A percentile compares a stretch with the other conserved stretches of the same genome.
phyloP scores from a whole-genome alignment of 768 basidiomycete species.

The Kwoniella mangroviensis region DNA sequence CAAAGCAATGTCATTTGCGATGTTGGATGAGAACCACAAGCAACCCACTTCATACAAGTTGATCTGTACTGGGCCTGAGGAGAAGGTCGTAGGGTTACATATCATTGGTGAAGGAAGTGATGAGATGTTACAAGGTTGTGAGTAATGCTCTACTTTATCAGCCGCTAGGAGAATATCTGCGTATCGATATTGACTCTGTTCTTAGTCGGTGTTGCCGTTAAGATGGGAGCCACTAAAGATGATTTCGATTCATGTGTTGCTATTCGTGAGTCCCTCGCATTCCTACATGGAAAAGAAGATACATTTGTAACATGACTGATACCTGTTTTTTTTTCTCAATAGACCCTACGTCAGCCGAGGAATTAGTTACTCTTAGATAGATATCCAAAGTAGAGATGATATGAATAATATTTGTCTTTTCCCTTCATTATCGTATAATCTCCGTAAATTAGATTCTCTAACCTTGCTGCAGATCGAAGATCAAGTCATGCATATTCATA shows the following conservation, averaged over 20 bases:
- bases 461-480: no score
- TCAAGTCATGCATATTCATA: no score
- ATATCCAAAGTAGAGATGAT: neutral
- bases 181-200: neutral
- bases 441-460: no score
- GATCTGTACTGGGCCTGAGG: conserved; percentile 81
- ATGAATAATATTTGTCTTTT: no score
- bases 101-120: conserved; percentile 90
- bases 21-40: conserved; percentile 86
- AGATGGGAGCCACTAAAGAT: conserved; percentile 72
- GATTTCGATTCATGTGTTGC: conserved; percentile 57
- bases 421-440: no score
- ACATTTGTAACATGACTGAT: neutral
- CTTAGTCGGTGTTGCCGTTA: conserved; percentile 78
- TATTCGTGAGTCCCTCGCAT: conserved; percentile 47
- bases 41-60: conserved; percentile 95
- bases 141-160: conserved; percentile 27
- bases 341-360: conserved; percentile 58
- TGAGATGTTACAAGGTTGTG: conserved; percentile 91
- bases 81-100: conserved; percentile 95
- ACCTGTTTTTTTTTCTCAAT: neutral
- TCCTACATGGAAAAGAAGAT: neutral
- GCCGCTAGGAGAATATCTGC: neutral
- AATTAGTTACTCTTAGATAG: conserved; percentile 57
- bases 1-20: conserved; percentile 84